These are phyloP conservation scores for Staphylotrichum longicolle DNA, from an alignment of 495 filamentous ascomycete genomes.

Conservation along the genomic window DNA sequence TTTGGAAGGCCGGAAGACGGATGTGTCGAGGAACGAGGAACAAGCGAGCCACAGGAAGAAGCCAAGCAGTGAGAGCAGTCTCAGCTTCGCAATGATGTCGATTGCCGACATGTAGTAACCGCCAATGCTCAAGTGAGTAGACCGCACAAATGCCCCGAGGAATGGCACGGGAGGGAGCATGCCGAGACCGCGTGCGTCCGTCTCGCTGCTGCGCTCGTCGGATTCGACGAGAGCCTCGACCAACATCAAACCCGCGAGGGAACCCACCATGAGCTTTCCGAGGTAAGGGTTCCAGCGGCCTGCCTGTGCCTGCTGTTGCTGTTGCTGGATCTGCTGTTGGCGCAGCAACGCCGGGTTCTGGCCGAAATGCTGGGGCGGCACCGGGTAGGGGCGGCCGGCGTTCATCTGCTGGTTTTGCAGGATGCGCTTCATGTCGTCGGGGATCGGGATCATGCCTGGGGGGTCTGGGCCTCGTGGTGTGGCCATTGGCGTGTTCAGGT, in stretches of 20 bases:
- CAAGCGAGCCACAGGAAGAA: constrained; percentile 66
- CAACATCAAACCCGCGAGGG: constrained; percentile 87
- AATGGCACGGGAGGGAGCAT: constrained; percentile 58
- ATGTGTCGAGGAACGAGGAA: constrained; percentile 60
- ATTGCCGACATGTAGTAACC: constrained; percentile 46
- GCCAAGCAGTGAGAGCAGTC: constrained; percentile 62
- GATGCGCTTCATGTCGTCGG: constrained; percentile 73
- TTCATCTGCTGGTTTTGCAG: constrained; percentile 47
- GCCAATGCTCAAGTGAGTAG: constrained; percentile 44
- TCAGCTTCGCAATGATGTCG: constrained; percentile 49
- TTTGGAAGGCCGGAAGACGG: constrained; percentile 43
- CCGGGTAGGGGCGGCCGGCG: constrained; percentile 46
- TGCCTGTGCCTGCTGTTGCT: constrained; percentile 44
- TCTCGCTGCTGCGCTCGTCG: constrained; percentile 54
- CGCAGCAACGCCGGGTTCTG: constrained; percentile 40
- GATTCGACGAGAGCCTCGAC: constrained; percentile 66
- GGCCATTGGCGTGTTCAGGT: constrained; percentile 36
- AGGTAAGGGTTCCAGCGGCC: constrained; percentile 51
- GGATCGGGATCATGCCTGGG: constrained; percentile 73
- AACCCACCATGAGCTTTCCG: constrained; percentile 85
- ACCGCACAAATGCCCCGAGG: constrained; percentile 43
- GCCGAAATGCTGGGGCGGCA: constrained; percentile 40
- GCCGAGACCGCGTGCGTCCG: constrained; percentile 66
- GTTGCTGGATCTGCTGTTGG: constrained; percentile 48
- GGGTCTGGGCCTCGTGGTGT: constrained; percentile 39